Evolutionary conservation across 176 grass and related monocot genomes (phyloP), one percentile per base, ranked within the genome.

Genomic region (Lolium rigidum): DNA sequence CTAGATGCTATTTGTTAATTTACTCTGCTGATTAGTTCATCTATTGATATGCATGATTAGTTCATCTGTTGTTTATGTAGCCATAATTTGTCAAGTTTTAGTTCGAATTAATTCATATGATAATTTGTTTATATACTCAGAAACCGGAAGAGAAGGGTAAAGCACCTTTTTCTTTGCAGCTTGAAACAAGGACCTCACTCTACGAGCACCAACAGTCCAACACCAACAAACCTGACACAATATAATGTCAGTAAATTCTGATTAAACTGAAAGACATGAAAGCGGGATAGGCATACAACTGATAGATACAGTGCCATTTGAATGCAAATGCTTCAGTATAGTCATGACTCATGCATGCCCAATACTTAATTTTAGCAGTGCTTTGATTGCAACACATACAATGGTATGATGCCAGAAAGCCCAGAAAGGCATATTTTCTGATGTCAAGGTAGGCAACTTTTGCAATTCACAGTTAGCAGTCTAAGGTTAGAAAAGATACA

Each of bases 121-220:
- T 28, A 28, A 28, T 28, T 28, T 28, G 26, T 2, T 28, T 28
- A 28, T 28, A 28, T 28, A 39, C 12, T 58, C 13, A 76, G 78
- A 50, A 14, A 68, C 46, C 31, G 39, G 9, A 67, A 83, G 15
- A 68, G 13, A 81, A 77, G 8, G 35, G 11, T 69, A 81, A 28
- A 61, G 35, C 50, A 99, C 97, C 90, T 97, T 99, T 85, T 97
- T 99, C 90, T 99, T 99, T 81, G 97, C 97, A 77, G 90, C 92
- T 85, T 99, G 97, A 94, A 99, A 99, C 78, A 99, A 81, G 43
- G 97, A 96, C 43, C 97, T 97, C 18, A 99, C 94, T 77, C 97
- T 92, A 62, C 92, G 90, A 75, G 97, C 97, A 85, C 97, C 31
- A 35, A 35, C 31, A 35, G 31, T 35, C 31, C 97, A 81, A 99